phyloP scores from a whole-genome alignment of 192 early-diverging fungal species.

The Phycomyces blakesleeanus region DNA sequence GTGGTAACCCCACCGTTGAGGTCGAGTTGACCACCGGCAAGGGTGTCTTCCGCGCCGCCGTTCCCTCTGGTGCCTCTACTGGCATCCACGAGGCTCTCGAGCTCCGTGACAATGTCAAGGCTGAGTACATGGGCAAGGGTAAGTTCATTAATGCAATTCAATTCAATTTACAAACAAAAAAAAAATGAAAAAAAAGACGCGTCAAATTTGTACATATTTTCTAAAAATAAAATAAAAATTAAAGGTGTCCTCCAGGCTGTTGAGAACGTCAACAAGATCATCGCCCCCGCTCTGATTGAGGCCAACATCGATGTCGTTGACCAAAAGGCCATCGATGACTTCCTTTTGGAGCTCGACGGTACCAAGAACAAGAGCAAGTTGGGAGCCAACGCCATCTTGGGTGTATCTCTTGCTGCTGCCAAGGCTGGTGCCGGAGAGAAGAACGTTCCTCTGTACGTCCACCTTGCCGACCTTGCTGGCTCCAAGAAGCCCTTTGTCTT shows the following conservation, averaged over 20 bases:
- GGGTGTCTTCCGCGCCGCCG: constrained; percentile 94
- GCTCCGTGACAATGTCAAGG: constrained; percentile 87
- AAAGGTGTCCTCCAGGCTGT: constrained; percentile 92
- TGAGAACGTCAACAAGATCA: constrained; percentile 84
- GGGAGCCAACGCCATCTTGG: constrained; percentile 97
- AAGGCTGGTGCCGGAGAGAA: constrained; percentile 95
- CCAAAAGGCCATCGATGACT: constrained; percentile 87
- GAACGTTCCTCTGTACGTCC: constrained; percentile 91
- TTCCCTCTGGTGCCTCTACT: constrained; percentile 97
- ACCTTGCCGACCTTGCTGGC: constrained; percentile 87
- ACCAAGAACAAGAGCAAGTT: constrained; percentile 94
- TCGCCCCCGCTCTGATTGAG: constrained; percentile 79
- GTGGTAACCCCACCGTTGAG: constrained; percentile 98
- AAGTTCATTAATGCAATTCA: constrained; percentile 24
- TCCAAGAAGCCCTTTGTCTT: constrained; percentile 85
- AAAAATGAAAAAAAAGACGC: constrained; percentile 74
- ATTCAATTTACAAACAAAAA: not conserved
- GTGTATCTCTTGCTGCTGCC: constrained; percentile 93
- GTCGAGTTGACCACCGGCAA: constrained; percentile 93
- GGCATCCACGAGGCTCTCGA: constrained; percentile 99
- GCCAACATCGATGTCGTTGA: constrained; percentile 81
- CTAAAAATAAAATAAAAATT: no score
- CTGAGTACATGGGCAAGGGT: constrained; percentile 94
- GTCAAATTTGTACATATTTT: not conserved
- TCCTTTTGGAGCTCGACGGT: constrained; percentile 90